Conservation (phyloP, 2,329 filamentous ascomycete species). For the Mariannaea elegans region DNA sequence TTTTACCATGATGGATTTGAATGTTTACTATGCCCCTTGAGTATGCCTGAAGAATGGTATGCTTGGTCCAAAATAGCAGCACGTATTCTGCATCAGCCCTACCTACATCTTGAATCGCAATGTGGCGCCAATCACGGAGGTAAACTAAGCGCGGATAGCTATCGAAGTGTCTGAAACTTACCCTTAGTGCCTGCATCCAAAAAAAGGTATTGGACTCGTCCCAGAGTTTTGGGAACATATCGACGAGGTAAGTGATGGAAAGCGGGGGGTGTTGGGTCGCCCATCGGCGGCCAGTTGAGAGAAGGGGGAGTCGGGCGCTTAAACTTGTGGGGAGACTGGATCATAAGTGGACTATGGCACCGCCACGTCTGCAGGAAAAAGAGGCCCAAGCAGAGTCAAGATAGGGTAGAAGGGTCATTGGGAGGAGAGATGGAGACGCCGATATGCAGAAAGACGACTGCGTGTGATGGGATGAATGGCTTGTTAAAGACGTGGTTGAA, state of each 20-base stretch:
- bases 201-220: slow-evolving; percentile 17
- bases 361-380: slow-evolving; percentile 33
- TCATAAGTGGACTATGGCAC: slow-evolving; percentile 33
- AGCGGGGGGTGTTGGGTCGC: slow-evolving; percentile 5
- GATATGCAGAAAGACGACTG: slow-evolving; percentile 13
- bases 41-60: slow-evolving; percentile 18
- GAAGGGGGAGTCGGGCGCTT: slow-evolving; percentile 36
- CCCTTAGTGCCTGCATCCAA: slow-evolving; percentile 13
- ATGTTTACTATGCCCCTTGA: slow-evolving; percentile 31
- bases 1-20: slow-evolving; percentile 13
- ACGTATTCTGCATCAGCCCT: slow-evolving; percentile 28
- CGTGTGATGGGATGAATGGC: neutral
- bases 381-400: slow-evolving; percentile 18
- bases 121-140: slow-evolving; percentile 35
- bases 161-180: slow-evolving; percentile 8
- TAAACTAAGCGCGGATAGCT: slow-evolving; percentile 39
- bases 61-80: slow-evolving; percentile 36
- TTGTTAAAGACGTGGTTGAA: neutral
- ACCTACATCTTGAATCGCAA: slow-evolving; percentile 29
- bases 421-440: neutral
- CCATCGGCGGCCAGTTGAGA: slow-evolving; percentile 19
- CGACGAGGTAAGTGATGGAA: slow-evolving; percentile 18
- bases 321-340: slow-evolving; percentile 33
- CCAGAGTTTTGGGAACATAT: slow-evolving; percentile 36
- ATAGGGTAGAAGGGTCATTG: slow-evolving; percentile 12